Percentiles rank a stretch among this genome's conserved stretches.
Evolutionary conservation across 176 grass and related monocot species (phyloP).

Genomic region (Chrysopogon serrulatus): DNA sequence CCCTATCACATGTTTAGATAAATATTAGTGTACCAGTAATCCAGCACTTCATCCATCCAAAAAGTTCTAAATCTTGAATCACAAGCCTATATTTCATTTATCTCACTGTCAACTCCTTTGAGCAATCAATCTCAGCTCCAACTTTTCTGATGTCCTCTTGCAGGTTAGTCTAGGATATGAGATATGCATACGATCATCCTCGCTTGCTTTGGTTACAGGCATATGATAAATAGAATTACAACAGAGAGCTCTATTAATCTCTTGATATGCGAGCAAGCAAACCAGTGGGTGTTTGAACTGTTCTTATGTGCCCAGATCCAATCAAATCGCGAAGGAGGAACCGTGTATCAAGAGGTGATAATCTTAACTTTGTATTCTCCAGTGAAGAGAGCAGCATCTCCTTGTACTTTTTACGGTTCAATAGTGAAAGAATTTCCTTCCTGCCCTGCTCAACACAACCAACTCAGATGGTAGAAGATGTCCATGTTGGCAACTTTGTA

Average conservation of each 20-base stretch:
- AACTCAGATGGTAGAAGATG: background rate
- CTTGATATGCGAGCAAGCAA: constrained; percentile 66
- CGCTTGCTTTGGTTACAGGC: too few relatives aligned
- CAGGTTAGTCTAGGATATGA: too few relatives aligned
- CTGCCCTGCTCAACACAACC: constrained; percentile 46
- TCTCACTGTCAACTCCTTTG: too few relatives aligned
- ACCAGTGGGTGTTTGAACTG: constrained; percentile 60
- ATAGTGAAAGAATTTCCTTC: constrained; percentile 70
- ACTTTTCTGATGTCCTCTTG: too few relatives aligned
- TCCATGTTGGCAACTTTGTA: background rate
- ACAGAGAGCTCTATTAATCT: constrained; percentile 28
- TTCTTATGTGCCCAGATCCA: constrained; percentile 76
- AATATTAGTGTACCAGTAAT: too few relatives aligned
- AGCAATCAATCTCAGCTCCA: too few relatives aligned
- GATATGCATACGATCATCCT: too few relatives aligned
- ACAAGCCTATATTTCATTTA: too few relatives aligned
- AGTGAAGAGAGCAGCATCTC: constrained; percentile 70
- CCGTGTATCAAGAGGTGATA: constrained; percentile 65
- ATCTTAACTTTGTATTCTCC: constrained; percentile 67
- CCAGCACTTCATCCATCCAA: too few relatives aligned
- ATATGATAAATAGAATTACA: background rate
- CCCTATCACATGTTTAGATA: too few relatives aligned
- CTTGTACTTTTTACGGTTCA: constrained; percentile 72
- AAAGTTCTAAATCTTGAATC: too few relatives aligned
- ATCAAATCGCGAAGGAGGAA: constrained; percentile 79